Evolutionary conservation across 2,329 filamentous ascomycete genomes (phyloP), one percentile per base, ranked within the genome.

Genomic region (Podosphaera xanthii): DNA sequence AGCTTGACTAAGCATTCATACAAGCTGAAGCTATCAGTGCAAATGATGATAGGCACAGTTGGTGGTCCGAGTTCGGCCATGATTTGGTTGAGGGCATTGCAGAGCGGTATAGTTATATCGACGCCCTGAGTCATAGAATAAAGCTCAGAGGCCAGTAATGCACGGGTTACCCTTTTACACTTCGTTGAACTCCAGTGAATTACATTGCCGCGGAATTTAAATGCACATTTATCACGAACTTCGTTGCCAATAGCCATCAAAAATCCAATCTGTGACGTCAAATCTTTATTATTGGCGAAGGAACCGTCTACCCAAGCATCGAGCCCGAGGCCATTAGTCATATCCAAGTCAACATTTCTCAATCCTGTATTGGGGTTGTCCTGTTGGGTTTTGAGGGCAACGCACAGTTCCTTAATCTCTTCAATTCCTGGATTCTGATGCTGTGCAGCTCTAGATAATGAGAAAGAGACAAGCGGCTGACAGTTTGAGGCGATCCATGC

Each of bases 131-230:
- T 54, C 52, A 54, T 54, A 35, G 52, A n/a, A 36, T 54, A 54
- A 36, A 54, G 30, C 52, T 54, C 31, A 12, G 52, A 54, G 4
- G 31, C 52, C 9, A 54, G 52, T 38, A 54, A 31, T 14, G 52
- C 52, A 30, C 52, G 30, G 3, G 31, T 54, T 5, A 54, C 52
- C 33, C 52, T 8, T 22, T 54, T 54, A n/a, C 52, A 36, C 5
- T 54, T 54, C 22, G 52, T 54, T 36, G 33, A 54, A 38, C 52
- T 54, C 52, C 52, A 54, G 31, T 54, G 31, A 54, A 54, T 54
- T 3, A 35, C 38, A 12, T 54, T 54, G 52, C 52, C 33, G 12
- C 52, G 31, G 31, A 54, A 54, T n/a, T n/a, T 54, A 31, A 54
- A 54, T 54, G n/a, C 5, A 36, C n/a, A 30, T 1, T 36, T 31